These are phyloP conservation scores for Polysphondylium violaceum DNA, from an alignment of 78 protist genomes.

Conservation along the genomic window DNA sequence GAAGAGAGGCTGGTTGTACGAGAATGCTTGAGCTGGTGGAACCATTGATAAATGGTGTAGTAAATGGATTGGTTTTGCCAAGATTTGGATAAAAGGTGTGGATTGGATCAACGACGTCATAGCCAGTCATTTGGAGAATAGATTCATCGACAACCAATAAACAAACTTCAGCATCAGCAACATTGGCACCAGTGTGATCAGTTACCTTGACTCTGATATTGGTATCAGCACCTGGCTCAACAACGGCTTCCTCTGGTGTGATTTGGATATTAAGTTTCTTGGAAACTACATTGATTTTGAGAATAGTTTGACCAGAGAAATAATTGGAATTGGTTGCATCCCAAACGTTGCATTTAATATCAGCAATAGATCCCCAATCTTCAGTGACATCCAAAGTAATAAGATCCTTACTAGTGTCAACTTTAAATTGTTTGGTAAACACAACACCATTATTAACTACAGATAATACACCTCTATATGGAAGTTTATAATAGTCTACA, in stretches of 20 bases:
- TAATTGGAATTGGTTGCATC: background rate
- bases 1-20: constrained; percentile 61
- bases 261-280: constrained; percentile 19
- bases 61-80: constrained; percentile 36
- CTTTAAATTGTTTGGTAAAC: constrained; percentile 23
- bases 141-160: constrained; percentile 73
- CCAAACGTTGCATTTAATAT: constrained; percentile 20
- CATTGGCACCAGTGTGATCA: constrained; percentile 34
- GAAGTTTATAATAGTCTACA: constrained; percentile 7
- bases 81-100: constrained; percentile 44
- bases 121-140: constrained; percentile 29
- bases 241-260: constrained; percentile 72
- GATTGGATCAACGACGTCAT: constrained; percentile 46
- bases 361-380: constrained; percentile 47
- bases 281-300: background rate
- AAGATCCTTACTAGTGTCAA: background rate
- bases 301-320: background rate
- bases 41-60: constrained; percentile 5
- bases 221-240: constrained; percentile 73
- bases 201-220: constrained; percentile 50
- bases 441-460: constrained; percentile 50
- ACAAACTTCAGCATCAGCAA: constrained; percentile 70
- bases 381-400: constrained; percentile 14
- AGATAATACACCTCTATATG: constrained; percentile 27
- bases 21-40: background rate